A percentile compares a stretch with the other conserved stretches of the same genome.
Evolutionary conservation across 352 stramenopile genomes (phyloP).

Genomic region (Phytophthora vignae): DNA sequence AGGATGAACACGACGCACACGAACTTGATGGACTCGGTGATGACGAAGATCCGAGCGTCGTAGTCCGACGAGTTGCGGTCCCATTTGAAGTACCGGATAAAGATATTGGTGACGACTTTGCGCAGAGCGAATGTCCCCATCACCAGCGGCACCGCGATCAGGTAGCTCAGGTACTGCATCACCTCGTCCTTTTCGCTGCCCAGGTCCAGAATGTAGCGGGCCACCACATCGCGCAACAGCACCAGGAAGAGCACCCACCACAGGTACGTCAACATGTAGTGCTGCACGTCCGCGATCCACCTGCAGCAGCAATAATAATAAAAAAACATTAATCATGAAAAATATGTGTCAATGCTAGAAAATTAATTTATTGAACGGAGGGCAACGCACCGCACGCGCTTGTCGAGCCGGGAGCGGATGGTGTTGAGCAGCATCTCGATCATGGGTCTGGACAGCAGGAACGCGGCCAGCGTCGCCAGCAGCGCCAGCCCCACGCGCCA

Average conservation of each 20-base stretch:
- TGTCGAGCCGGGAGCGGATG: constrained; percentile 64
- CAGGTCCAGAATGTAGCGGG: constrained; percentile 63
- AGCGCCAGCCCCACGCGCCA: constrained; percentile 67
- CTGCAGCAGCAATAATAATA: constrained; percentile 25
- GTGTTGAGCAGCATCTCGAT: constrained; percentile 60
- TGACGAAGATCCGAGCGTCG: constrained; percentile 81
- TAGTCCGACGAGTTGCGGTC: constrained; percentile 71
- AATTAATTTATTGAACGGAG: neutral
- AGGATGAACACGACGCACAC: constrained; percentile 75
- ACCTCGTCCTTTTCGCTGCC: constrained; percentile 52
- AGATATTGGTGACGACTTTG: constrained; percentile 80
- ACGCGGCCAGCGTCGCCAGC: constrained; percentile 52
- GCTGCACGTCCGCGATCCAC: constrained; percentile 84
- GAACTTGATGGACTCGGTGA: constrained; percentile 85
- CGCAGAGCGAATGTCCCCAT: constrained; percentile 78
- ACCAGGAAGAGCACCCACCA: constrained; percentile 77
- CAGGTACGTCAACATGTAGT: constrained; percentile 79
- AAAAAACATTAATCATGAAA: constrained; percentile 7
- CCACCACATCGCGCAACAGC: constrained; percentile 52
- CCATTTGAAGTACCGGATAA: constrained; percentile 83
- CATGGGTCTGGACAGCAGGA: constrained; percentile 59
- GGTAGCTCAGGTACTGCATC: constrained; percentile 62
- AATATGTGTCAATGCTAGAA: neutral
- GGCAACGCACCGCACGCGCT: constrained; percentile 56
- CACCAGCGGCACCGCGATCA: constrained; percentile 70